A percentile compares a stretch with the other conserved stretches of the same genome.
Conservation (phyloP, 495 filamentous ascomycete species). For the Letharia lupina region DNA sequence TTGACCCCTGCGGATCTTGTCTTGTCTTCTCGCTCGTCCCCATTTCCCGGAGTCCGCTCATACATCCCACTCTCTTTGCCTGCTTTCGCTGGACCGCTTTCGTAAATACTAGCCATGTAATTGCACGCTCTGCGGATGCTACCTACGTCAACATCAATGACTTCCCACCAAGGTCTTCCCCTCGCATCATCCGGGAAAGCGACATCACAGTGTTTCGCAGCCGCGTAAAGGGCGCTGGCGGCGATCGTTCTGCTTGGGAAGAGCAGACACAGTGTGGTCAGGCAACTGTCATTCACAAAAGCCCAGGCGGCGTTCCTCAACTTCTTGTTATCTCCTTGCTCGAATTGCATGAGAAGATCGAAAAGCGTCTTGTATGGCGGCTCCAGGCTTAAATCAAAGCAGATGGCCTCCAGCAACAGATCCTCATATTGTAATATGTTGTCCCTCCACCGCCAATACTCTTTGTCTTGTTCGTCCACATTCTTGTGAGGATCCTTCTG, state of each 20-base stretch:
- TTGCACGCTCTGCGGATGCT: slow-evolving; percentile 58
- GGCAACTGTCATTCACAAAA: slow-evolving; percentile 80
- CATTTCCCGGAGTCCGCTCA: slow-evolving; percentile 17
- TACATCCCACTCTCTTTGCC: slow-evolving; percentile 22
- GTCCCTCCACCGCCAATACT: slow-evolving; percentile 95
- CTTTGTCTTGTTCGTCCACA: slow-evolving; percentile 91
- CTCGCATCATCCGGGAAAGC: slow-evolving; percentile 62
- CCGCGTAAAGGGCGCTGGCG: slow-evolving; percentile 78
- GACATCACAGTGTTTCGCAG: slow-evolving; percentile 58
- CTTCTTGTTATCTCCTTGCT: slow-evolving; percentile 59
- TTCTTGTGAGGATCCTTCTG: slow-evolving; percentile 81
- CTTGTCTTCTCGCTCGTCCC: slow-evolving; percentile 20
- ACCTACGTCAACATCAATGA: slow-evolving; percentile 52
- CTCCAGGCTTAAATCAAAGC: slow-evolving; percentile 87
- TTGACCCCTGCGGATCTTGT: slow-evolving; percentile 15
- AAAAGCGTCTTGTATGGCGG: slow-evolving; percentile 75
- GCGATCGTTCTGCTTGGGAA: slow-evolving; percentile 72
- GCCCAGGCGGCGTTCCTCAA: slow-evolving; percentile 82
- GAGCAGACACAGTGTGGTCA: slow-evolving; percentile 78
- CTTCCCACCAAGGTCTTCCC: slow-evolving; percentile 83
- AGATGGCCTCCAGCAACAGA: slow-evolving; percentile 77
- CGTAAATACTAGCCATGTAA: slow-evolving; percentile 66
- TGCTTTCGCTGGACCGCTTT: slow-evolving; percentile 46
- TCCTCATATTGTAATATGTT: slow-evolving; percentile 88
- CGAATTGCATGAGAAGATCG: slow-evolving; percentile 62